Evolutionary conservation across 352 stramenopile species (phyloP), one percentile per base, ranked within the genome.

Genomic region (Phytophthora sansomeana): DNA sequence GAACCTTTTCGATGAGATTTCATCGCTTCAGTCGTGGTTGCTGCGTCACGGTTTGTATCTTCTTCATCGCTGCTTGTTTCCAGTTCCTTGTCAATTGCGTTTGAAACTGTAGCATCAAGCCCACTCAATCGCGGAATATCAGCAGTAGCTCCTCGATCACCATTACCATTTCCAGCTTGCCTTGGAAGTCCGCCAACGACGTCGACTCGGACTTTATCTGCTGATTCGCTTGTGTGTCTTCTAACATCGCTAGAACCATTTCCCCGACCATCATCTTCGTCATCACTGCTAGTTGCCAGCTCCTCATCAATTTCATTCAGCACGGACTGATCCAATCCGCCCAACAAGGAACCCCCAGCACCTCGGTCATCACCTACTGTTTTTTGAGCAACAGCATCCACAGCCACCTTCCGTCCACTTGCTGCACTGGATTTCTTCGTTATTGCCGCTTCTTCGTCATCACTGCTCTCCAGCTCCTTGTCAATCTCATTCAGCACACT

Each of bases 61-160:
- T 83, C 59, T 30, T 80, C 63, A 6, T 78, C 60, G 13, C 62
- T 74, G 38, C 65, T 81, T 8, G 36, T 49, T 28, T 55, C 66
- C 26, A 84, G 55, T 28, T 79, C 69, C 5, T 73, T 60, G 11
- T 77, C 68, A 44, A 80, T 80, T n/a, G 55, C 68, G 8, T 47
- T 67, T 0, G 60, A 58, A 54, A 80, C 47, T 16, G 51, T 55
- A 7, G 26, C 28, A 49, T 74, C 58, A 30, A 71, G 33, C 4
- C 16, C 29, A 29, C 17, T 16, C 13, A 10, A 3, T 17, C 9
- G 39, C 29, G 26, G 43, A 29, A 9, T 13, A 3, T 24, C 26
- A 19, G 21, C 32, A 21, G 19, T 3, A 29, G 21, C 35, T n/a
- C 8, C 14, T 43, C 5, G n/a, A 21, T 16, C 30, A 42, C 6